These are phyloP conservation scores for Wallacemonas sp. DNA, from an alignment of 208 protist species.

Conservation along the genomic window DNA sequence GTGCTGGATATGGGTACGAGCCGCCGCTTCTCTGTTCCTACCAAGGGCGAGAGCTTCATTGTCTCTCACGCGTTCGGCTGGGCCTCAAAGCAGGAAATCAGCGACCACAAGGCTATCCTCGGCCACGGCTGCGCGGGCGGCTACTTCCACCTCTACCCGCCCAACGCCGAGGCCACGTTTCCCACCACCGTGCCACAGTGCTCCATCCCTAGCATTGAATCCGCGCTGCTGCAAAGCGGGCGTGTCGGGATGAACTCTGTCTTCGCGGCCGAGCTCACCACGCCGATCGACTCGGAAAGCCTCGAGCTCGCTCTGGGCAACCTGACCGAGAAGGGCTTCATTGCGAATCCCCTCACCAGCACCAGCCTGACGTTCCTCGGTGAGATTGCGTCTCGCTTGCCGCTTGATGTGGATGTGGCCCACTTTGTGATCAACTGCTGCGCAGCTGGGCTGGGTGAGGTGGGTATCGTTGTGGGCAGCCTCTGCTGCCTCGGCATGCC, in stretches of 20 bases:
- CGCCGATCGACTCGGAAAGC: constrained; percentile 55
- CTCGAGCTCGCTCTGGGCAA: constrained; percentile 64
- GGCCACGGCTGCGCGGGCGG: constrained; percentile 32
- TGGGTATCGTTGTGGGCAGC: constrained; percentile 52
- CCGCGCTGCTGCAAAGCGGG: constrained; percentile 77
- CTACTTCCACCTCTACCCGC: constrained; percentile 81
- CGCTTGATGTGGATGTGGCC: constrained; percentile 71
- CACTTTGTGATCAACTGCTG: constrained; percentile 77
- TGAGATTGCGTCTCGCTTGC: constrained; percentile 76
- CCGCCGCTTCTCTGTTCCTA: constrained; percentile 38
- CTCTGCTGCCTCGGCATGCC: constrained; percentile 65
- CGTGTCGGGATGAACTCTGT: constrained; percentile 22
- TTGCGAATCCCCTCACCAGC: constrained; percentile 38
- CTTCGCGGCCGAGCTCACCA: constrained; percentile 42
- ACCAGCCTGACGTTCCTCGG: constrained; percentile 77
- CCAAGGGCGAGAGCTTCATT: constrained; percentile 81
- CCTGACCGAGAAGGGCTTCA: constrained; percentile 79
- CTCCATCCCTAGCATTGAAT: constrained; percentile 59
- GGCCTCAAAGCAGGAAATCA: constrained; percentile 58
- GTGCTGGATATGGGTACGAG: constrained; percentile 84
- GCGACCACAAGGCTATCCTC: constrained; percentile 58
- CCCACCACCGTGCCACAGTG: constrained; percentile 29
- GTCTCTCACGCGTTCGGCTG: constrained; percentile 65
- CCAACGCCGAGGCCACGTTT: constrained; percentile 49
- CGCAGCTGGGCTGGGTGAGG: constrained; percentile 78